Evolutionary conservation across 2,329 filamentous ascomycete genomes (phyloP).

Genomic region (Fusarium veterinarium): DNA sequence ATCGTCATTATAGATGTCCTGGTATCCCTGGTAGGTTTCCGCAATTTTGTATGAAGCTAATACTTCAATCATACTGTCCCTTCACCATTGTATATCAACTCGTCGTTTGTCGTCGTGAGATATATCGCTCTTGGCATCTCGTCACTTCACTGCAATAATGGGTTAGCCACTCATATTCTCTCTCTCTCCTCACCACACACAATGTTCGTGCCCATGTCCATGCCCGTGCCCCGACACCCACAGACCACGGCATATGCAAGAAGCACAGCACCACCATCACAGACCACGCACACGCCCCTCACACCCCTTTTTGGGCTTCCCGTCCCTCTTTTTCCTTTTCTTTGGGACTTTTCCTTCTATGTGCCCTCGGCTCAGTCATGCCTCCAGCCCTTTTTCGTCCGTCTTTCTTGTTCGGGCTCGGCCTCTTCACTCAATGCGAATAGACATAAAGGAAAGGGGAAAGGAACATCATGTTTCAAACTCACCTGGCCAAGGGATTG

Average conservation of each 20-base stretch:
- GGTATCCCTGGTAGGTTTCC: conserved; percentile 12
- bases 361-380: conserved; percentile 5
- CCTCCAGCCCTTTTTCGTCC: not conserved
- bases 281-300: conserved; percentile 33
- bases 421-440: conserved; percentile 4
- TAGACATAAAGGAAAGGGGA: not conserved
- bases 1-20: conserved; percentile 25
- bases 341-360: conserved; percentile 9
- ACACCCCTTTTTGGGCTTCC: conserved; percentile 31
- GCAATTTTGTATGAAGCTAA: conserved; percentile 29
- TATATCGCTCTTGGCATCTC: conserved; percentile 27
- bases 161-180: conserved; percentile 31
- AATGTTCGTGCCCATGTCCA: not conserved
- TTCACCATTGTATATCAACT: conserved; percentile 5
- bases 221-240: conserved; percentile 17
- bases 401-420: not conserved
- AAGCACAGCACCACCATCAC: conserved; percentile 38
- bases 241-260: conserved; percentile 38
- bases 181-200: conserved; percentile 5
- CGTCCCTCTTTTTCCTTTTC: conserved; percentile 28
- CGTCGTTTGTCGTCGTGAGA: conserved; percentile 20
- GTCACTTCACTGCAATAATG: conserved; percentile 27
- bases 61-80: conserved; percentile 18
- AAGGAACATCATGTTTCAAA: conserved; percentile 15
- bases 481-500: conserved; percentile 47